Base-by-base conservation (phyloP, 306 rosid species). In the Delonix regia region DNA sequence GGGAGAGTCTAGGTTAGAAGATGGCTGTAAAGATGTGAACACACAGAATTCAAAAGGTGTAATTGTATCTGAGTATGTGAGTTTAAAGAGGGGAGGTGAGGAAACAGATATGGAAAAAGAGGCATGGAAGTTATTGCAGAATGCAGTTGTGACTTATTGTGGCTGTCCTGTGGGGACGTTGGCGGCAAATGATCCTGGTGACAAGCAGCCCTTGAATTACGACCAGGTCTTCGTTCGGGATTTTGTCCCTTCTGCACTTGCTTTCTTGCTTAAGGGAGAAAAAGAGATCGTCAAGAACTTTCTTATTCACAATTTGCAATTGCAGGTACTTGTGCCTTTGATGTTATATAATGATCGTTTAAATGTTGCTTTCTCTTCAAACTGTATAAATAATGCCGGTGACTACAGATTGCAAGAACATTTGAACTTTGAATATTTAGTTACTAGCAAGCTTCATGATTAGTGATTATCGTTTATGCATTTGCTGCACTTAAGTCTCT, bases 161-260 rank as follows among this genome's bases (percentile, higher is more conserved):
- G 96, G 94, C 7, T 85, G 71, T 79, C 94, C 98, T 0, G 91
- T 91, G 74, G 98, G 98, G 48, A 91, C 98, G 2, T 69, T 93
- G 68, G 98, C 98, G 18, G 97, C 98, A 18, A 88, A 87, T 71
- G 96, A 91, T 87, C 94, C 94, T 0, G 86, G 81, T 9, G 98
- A 93, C 71, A 82, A 82, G 61, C 64, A 65, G 7, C 97, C 97
- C 0, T 84, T 91, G 82, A 93, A 93, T 77, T 93, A 93, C 34
- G 98, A 93, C 82, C 95, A 93, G 83, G 95, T 91, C 55, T 93
- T 93, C 72, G 79, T 93, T 78, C 85, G 97, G 60, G 98, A 93
- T 81, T 91, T 93, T 30, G 42, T 93, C 30, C 98, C 98, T 2
- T 88, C 97, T 0, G 98, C 96, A 13, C 91, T 93, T 24, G 92